These are phyloP conservation scores for Ploettnerulaceae sp. DNA, from an alignment of 2,329 filamentous ascomycete genomes.

Conservation along the genomic window DNA sequence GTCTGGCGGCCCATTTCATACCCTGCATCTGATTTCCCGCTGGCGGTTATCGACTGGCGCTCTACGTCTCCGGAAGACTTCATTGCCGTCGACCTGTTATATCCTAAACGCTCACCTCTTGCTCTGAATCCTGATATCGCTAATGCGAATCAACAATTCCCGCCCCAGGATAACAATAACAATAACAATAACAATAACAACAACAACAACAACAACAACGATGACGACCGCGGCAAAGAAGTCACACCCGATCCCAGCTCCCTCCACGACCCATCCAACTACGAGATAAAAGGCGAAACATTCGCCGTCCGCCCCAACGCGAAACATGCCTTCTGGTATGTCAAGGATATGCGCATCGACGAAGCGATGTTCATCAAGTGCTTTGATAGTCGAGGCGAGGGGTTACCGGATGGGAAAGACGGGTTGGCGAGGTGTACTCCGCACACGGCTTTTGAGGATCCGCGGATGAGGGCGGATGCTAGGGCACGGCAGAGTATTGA, in stretches of 20 bases:
- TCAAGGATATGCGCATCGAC: slow-evolving; percentile 57
- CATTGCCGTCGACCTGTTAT: slow-evolving; percentile 68
- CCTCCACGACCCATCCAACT: slow-evolving; percentile 49
- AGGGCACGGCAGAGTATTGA: slow-evolving; percentile 17
- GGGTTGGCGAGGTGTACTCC: slow-evolving; percentile 15
- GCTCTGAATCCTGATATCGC: too few species aligned
- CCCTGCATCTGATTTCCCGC: slow-evolving; percentile 51
- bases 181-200: neutral
- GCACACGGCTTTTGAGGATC: slow-evolving; percentile 18
- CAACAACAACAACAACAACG: slow-evolving; percentile 45
- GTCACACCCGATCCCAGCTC: slow-evolving; percentile 44
- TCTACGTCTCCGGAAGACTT: slow-evolving; percentile 58
- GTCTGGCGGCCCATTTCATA: slow-evolving; percentile 62
- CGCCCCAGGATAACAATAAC: too few species aligned
- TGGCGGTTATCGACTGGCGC: slow-evolving; percentile 52
- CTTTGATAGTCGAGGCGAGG: slow-evolving; percentile 16
- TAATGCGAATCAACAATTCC: too few species aligned
- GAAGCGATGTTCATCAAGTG: slow-evolving; percentile 20
- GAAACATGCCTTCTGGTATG: slow-evolving; percentile 57
- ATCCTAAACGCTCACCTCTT: slow-evolving; percentile 45
- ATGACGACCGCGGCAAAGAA: slow-evolving; percentile 42
- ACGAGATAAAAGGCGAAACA: slow-evolving; percentile 60
- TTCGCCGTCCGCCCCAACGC: slow-evolving; percentile 53
- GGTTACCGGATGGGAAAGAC: slow-evolving; percentile 6
- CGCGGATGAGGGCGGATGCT: slow-evolving; percentile 10